Evolutionary conservation across 164 flowering plant genomes (phyloP).

Genomic region (Annona squamosa): DNA sequence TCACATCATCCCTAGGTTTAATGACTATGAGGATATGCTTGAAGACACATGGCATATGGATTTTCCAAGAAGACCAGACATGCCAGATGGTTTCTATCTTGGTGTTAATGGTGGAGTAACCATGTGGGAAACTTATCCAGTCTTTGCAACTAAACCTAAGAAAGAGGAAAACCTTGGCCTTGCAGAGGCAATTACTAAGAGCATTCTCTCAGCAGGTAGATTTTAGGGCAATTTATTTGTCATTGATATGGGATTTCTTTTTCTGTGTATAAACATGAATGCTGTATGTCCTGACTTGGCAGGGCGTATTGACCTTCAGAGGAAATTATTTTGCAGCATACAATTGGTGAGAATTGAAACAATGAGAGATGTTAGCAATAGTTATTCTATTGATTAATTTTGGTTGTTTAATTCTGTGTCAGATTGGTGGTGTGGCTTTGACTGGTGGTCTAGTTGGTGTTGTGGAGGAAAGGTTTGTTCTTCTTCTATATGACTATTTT

Average conservation of each 20-base stretch:
- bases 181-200: conserved; percentile 88
- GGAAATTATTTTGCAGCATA: conserved; percentile 92
- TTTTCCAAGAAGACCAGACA: conserved; percentile 58
- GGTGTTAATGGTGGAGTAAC: conserved; percentile 48
- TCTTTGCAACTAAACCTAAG: conserved; percentile 50
- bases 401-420: conserved; percentile 13
- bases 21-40: conserved; percentile 87
- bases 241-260: neutral
- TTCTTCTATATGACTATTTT: neutral
- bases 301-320: conserved; percentile 95
- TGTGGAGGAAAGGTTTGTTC: conserved; percentile 84
- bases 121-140: conserved; percentile 82
- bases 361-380: neutral
- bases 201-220: conserved; percentile 88
- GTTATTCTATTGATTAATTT: neutral
- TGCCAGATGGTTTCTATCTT: conserved; percentile 57
- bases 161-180: conserved; percentile 88
- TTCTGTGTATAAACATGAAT: neutral
- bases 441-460: conserved; percentile 78
- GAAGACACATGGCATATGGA: conserved; percentile 85
- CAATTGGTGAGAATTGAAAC: conserved; percentile 51
- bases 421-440: conserved; percentile 94
- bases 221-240: neutral
- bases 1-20: conserved; percentile 50
- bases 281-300: conserved; percentile 17